Percentiles rank a stretch among this genome's conserved stretches.
phyloP scores from a whole-genome alignment of 805 yeast species.

The Cyberlindnera veronae region DNA sequence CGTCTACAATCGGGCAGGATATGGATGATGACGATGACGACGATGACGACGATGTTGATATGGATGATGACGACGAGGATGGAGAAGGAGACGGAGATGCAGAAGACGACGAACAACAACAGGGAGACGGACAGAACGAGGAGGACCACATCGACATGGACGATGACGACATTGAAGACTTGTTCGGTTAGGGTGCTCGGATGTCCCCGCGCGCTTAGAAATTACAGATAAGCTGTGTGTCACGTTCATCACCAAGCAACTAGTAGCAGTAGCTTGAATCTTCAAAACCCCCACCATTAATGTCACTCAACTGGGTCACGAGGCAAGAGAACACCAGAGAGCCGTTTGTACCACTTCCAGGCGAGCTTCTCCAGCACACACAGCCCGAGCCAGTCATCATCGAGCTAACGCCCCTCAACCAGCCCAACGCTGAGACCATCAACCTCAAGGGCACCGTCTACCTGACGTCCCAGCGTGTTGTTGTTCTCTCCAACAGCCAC shows the following conservation, averaged over 20 bases:
- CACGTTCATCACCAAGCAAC: neutral
- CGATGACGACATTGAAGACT: conserved; percentile 32
- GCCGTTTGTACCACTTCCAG: conserved; percentile 28
- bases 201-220: too few relatives aligned
- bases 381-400: conserved; percentile 17
- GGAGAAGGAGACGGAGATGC: conserved; percentile 33
- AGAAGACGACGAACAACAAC: conserved; percentile 19
- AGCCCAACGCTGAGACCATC: conserved; percentile 22
- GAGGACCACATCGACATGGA: conserved; percentile 13
- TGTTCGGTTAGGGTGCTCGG: conserved; percentile 18
- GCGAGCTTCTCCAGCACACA: conserved; percentile 19
- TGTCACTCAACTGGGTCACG: conserved; percentile 32
- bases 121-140: conserved; percentile 9
- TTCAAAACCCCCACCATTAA: conserved; percentile 2
- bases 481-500: conserved; percentile 27
- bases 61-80: conserved; percentile 32
- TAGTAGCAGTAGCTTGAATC: neutral
- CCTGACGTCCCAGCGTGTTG: conserved; percentile 40
- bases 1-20: conserved; percentile 29
- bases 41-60: conserved; percentile 31
- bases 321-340: conserved; percentile 10
- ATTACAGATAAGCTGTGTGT: too few relatives aligned
- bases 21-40: conserved; percentile 31
- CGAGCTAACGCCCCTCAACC: conserved; percentile 20
- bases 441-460: conserved; percentile 35